These are phyloP conservation scores for Phaeosphaeria sp. DNA, from an alignment of 2,329 filamentous ascomycete species.

Conservation along the genomic window DNA sequence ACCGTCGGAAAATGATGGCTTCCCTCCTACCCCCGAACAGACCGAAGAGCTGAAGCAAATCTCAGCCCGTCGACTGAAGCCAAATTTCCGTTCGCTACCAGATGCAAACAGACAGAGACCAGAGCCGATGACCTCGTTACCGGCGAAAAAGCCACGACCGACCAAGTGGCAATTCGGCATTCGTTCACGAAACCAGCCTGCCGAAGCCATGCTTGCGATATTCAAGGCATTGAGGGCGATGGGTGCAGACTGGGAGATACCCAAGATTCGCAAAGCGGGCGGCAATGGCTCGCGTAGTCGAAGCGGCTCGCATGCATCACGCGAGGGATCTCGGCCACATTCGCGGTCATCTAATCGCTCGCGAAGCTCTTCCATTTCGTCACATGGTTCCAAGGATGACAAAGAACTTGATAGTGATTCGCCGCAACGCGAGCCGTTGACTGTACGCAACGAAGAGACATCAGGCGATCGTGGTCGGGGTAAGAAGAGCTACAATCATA, in stretches of 20 bases:
- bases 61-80: conserved; percentile 80
- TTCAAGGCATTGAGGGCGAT: conserved; percentile 90
- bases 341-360: conserved; percentile 42
- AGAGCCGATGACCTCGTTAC: conserved; percentile 62
- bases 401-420: conserved; percentile 17
- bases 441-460: conserved; percentile 33
- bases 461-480: conserved; percentile 41
- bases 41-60: conserved; percentile 74
- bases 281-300: conserved; percentile 49
- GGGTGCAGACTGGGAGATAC: conserved; percentile 83
- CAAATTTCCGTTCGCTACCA: conserved; percentile 74
- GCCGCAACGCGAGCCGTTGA: conserved; percentile 35
- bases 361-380: conserved; percentile 41
- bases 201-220: conserved; percentile 92
- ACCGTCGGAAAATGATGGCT: conserved; percentile 27
- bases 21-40: conserved; percentile 52
- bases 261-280: conserved; percentile 49
- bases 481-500: conserved; percentile 52
- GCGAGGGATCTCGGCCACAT: conserved; percentile 39
- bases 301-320: conserved; percentile 34
- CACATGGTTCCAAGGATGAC: conserved; percentile 36
- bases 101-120: conserved; percentile 64
- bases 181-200: conserved; percentile 88
- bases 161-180: conserved; percentile 99
- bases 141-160: conserved; percentile 74